Evolutionary conservation across 495 filamentous ascomycete species (phyloP).

Genomic region (Neurospora sublineolata): DNA sequence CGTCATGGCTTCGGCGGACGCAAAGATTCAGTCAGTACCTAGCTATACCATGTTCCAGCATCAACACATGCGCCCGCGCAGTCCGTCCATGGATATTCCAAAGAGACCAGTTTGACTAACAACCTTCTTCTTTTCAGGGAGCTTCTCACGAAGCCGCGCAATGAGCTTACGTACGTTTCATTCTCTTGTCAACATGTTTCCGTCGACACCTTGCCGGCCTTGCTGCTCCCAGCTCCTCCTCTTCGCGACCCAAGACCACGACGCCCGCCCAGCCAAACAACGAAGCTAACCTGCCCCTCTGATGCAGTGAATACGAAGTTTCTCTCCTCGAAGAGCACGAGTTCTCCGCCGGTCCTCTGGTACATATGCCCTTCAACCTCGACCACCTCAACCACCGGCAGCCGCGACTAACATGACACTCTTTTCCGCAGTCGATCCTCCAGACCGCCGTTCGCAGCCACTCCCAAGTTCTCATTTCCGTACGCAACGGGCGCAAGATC

Average conservation of each 20-base stretch:
- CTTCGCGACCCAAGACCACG: not conserved
- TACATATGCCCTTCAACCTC: constrained; percentile 35
- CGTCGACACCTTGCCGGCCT: not conserved
- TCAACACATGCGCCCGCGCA: not conserved
- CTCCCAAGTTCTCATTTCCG: constrained; percentile 76
- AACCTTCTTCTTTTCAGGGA: constrained; percentile 40
- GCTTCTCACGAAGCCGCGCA: constrained; percentile 66
- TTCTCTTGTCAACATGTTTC: not conserved
- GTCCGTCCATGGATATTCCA: not conserved
- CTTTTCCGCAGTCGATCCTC: constrained; percentile 52
- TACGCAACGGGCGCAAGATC: constrained; percentile 53
- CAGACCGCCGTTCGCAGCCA: constrained; percentile 79
- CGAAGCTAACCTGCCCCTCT: not conserved
- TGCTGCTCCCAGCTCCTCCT: not conserved
- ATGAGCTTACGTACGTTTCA: constrained; percentile 64
- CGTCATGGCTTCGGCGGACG: not conserved
- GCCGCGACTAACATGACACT: not conserved
- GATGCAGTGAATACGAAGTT: constrained; percentile 72
- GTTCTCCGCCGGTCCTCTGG: constrained; percentile 54
- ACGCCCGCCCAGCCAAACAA: constrained; percentile 1
- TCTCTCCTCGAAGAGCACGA: constrained; percentile 81
- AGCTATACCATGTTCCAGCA: not conserved
- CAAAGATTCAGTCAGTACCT: not conserved
- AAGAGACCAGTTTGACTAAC: not conserved
- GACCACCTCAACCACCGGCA: too few species aligned